These are phyloP conservation scores for Penicillium malachiteum DNA, from an alignment of 495 filamentous ascomycete genomes.

Conservation along the genomic window DNA sequence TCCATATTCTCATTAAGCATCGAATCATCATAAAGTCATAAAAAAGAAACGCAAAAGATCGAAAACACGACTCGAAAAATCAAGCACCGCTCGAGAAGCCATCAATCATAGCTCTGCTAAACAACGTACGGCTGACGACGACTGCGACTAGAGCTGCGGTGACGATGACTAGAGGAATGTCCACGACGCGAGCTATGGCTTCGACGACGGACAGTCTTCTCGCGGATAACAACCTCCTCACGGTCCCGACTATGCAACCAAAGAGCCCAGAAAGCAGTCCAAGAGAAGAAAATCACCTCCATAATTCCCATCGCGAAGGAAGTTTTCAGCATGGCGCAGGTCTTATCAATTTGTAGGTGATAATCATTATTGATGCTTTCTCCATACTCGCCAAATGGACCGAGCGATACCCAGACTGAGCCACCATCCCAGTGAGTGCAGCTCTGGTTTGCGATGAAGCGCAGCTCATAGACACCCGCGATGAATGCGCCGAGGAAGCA, in stretches of 20 bases:
- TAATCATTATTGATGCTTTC: constrained; percentile 36
- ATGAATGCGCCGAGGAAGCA: constrained; percentile 81
- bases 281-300: constrained; percentile 77
- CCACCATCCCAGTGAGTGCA: constrained; percentile 58
- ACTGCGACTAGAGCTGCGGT: constrained; percentile 35
- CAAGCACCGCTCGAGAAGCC: too few species aligned
- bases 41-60: too few species aligned
- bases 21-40: too few species aligned
- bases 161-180: constrained; percentile 29
- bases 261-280: constrained; percentile 64
- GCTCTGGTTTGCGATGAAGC: constrained; percentile 63
- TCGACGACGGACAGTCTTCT: constrained; percentile 42
- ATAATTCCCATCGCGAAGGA: constrained; percentile 85
- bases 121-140: constrained; percentile 14
- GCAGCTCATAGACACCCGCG: constrained; percentile 72
- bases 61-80: too few species aligned
- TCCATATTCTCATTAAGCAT: too few species aligned
- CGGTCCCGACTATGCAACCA: constrained; percentile 47
- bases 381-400: constrained; percentile 55
- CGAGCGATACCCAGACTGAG: constrained; percentile 56
- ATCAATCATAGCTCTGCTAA: too few species aligned
- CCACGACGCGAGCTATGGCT: constrained; percentile 43
- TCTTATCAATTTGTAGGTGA: constrained; percentile 61
- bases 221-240: constrained; percentile 39
- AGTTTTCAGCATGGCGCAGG: constrained; percentile 86